These are phyloP conservation scores for Colletotrichum sp. DNA, from an alignment of 2,329 filamentous ascomycete genomes.

Conservation along the genomic window DNA sequence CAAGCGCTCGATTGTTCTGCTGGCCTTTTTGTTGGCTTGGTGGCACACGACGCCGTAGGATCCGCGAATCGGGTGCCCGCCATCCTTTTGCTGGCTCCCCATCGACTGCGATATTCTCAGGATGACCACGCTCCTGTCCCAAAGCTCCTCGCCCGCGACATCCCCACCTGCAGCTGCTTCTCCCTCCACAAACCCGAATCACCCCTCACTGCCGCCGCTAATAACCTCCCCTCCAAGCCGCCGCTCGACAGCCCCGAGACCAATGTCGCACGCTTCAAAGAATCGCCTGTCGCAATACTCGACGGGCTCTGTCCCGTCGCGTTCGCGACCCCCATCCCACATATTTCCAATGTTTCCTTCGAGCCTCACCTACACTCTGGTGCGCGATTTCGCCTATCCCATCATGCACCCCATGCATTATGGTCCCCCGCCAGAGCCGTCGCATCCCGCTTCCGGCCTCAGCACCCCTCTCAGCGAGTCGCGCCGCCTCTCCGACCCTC, in stretches of 20 bases:
- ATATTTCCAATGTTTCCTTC: slow-evolving; percentile 85
- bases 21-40: neutral
- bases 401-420: slow-evolving; percentile 86
- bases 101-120: slow-evolving; percentile 19
- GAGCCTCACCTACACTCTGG: slow-evolving; percentile 84
- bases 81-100: slow-evolving; percentile 24
- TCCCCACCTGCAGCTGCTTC: slow-evolving; percentile 56
- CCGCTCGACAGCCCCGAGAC: slow-evolving; percentile 66
- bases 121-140: slow-evolving; percentile 63
- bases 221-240: slow-evolving; percentile 63
- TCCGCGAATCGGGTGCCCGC: slow-evolving; percentile 29
- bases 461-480: slow-evolving; percentile 87
- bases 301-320: slow-evolving; percentile 68
- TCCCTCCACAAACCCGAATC: slow-evolving; percentile 53
- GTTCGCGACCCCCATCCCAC: slow-evolving; percentile 82
- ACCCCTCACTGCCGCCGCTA: slow-evolving; percentile 60
- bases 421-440: slow-evolving; percentile 81
- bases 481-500: slow-evolving; percentile 83
- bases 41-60: slow-evolving; percentile 17
- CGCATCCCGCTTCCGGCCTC: slow-evolving; percentile 73
- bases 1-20: neutral
- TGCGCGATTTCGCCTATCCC: slow-evolving; percentile 96
- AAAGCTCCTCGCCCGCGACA: slow-evolving; percentile 58
- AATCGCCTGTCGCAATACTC: slow-evolving; percentile 87
- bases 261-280: slow-evolving; percentile 79